These are phyloP conservation scores for Scheffersomyces insectosa DNA, from an alignment of 1,139 yeast genomes.

Conservation along the genomic window DNA sequence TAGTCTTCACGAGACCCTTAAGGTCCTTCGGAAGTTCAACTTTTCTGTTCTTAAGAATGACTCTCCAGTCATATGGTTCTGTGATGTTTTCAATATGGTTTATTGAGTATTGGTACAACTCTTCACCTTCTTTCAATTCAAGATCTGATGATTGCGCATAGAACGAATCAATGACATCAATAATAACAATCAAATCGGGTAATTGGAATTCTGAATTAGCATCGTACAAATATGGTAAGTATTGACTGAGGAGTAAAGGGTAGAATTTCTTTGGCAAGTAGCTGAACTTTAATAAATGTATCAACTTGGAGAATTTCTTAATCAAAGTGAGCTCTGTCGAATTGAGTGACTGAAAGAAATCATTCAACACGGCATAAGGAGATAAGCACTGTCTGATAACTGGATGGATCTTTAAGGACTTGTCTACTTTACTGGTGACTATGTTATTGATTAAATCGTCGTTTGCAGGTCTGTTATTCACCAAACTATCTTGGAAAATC, in stretches of 20 bases:
- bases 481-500: conserved; percentile 60
- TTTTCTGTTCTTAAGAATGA: conserved; percentile 14
- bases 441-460: conserved; percentile 58
- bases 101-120: conserved; percentile 33
- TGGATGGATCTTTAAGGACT: conserved; percentile 46
- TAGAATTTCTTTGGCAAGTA: conserved; percentile 62
- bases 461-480: conserved; percentile 53
- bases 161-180: conserved; percentile 51
- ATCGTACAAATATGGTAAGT: conserved; percentile 43
- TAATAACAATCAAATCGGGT: conserved; percentile 48
- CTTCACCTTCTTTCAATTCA: conserved; percentile 31
- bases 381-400: conserved; percentile 66
- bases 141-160: conserved; percentile 29
- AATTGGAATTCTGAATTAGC: conserved; percentile 30
- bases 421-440: conserved; percentile 41
- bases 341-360: conserved; percentile 40
- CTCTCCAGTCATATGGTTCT: conserved; percentile 38
- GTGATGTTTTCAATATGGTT: conserved; percentile 21
- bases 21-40: conserved; percentile 25
- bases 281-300: conserved; percentile 61
- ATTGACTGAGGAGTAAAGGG: conserved; percentile 52
- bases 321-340: conserved; percentile 21
- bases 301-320: conserved; percentile 37
- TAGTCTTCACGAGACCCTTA: conserved; percentile 22
- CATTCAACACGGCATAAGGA: conserved; percentile 69